Evolutionary conservation across 2,329 filamentous ascomycete genomes (phyloP).

Genomic region (Pezicula carpinea): DNA sequence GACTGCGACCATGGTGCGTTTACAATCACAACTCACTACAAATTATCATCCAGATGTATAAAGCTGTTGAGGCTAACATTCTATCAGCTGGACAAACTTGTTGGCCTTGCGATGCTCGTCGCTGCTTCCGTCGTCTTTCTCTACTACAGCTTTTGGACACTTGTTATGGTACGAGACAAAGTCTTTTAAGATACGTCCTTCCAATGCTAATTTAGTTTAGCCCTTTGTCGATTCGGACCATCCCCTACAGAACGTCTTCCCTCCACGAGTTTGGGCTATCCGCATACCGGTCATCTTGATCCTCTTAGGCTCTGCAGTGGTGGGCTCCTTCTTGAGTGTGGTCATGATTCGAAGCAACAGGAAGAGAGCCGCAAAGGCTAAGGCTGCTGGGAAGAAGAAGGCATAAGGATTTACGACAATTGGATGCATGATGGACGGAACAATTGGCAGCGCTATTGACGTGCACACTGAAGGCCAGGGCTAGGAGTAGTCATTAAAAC

Average conservation of each 20-base stretch:
- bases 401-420: conserved; percentile 42
- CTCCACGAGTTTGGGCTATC: conserved; percentile 96
- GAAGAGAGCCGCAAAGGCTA: conserved; percentile 94
- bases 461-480: not conserved
- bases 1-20: conserved; percentile 29
- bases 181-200: conserved; percentile 2
- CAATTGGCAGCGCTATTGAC: no score
- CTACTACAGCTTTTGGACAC: conserved; percentile 97
- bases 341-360: conserved; percentile 99
- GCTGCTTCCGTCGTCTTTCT: conserved; percentile 68
- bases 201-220: conserved; percentile 41
- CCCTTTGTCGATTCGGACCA: conserved; percentile 96
- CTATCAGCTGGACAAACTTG: conserved; percentile 79
- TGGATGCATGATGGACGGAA: not conserved
- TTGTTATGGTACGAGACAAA: conserved; percentile 73
- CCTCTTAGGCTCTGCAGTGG: conserved; percentile 84
- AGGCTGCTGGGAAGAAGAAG: conserved; percentile 83
- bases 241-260: conserved; percentile 90
- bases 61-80: conserved; percentile 11
- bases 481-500: no score
- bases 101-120: conserved; percentile 72
- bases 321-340: conserved; percentile 90
- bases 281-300: conserved; percentile 97
- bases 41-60: not conserved
- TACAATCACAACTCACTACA: not conserved